phyloP scores from a whole-genome alignment of 2,329 filamentous ascomycete genomes.

The Penicillium oxalicum region DNA sequence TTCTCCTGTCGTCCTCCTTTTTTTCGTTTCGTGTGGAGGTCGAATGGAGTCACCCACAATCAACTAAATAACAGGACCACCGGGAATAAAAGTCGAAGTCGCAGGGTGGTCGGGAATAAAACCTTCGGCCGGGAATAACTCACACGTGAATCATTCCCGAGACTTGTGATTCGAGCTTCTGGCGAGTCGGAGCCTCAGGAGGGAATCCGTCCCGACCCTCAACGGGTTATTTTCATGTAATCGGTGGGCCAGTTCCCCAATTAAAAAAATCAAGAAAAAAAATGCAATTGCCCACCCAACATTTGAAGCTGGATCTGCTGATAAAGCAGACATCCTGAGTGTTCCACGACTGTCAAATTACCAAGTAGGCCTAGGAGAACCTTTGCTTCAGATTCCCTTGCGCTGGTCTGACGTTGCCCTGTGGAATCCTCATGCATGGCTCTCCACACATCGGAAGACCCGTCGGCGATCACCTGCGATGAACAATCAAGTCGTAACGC shows the following conservation, averaged over 20 bases:
- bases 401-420: no score
- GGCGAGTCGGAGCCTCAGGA: no score
- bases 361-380: neutral
- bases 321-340: neutral
- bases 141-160: constrained; percentile 17
- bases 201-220: constrained; percentile 12
- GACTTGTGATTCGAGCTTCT: constrained; percentile 4
- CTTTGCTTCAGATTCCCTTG: no score
- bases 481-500: no score
- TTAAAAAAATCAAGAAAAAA: neutral
- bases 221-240: constrained; percentile 17
- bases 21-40: constrained; percentile 12
- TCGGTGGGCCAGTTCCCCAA: constrained; percentile 9
- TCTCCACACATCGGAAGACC: no score
- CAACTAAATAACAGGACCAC: constrained; percentile 7
- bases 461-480: no score
- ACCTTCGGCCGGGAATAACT: constrained; percentile 14
- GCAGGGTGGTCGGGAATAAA: constrained; percentile 14
- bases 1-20: neutral
- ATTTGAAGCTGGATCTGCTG: neutral
- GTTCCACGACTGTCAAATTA: no score
- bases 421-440: neutral
- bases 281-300: constrained; percentile 1
- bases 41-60: constrained; percentile 16
- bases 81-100: constrained; percentile 14